phyloP scores from a whole-genome alignment of 257 asterid genomes.

The Fraxinus cuspidata region DNA sequence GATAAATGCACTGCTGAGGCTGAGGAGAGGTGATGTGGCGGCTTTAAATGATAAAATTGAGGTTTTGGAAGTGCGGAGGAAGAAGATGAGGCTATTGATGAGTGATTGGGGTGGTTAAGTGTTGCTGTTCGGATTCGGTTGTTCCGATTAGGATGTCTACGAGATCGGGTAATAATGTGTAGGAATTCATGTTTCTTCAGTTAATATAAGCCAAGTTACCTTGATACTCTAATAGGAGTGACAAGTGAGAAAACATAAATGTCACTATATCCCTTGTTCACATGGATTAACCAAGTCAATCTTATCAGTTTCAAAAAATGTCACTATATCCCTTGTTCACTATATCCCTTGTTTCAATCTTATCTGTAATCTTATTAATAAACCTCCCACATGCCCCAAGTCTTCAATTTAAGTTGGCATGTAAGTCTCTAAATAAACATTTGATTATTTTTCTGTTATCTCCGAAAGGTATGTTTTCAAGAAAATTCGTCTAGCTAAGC shows the following conservation, averaged over 20 bases:
- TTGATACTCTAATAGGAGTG: constrained; percentile 1
- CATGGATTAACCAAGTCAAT: neutral
- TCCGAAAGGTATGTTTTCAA: constrained; percentile 70
- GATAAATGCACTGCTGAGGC: too few relatives aligned
- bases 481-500: constrained; percentile 78
- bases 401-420: neutral
- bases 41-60: too few relatives aligned
- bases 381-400: too few relatives aligned
- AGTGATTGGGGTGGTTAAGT: too few relatives aligned
- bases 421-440: constrained; percentile 3
- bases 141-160: too few relatives aligned
- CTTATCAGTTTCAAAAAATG: neutral
- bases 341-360: too few relatives aligned
- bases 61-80: too few relatives aligned
- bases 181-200: neutral
- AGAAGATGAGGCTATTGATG: too few relatives aligned
- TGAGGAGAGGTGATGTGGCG: too few relatives aligned
- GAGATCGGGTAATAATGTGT: too few relatives aligned
- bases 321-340: too few relatives aligned
- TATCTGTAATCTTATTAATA: neutral
- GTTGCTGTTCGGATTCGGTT: too few relatives aligned
- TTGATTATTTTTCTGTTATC: constrained; percentile 16
- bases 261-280: neutral
- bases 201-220: neutral
- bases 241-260: constrained; percentile 4